Percentiles rank a stretch among this genome's conserved stretches.
phyloP scores from a whole-genome alignment of 257 asterid species.

The Gentiana dahurica region DNA sequence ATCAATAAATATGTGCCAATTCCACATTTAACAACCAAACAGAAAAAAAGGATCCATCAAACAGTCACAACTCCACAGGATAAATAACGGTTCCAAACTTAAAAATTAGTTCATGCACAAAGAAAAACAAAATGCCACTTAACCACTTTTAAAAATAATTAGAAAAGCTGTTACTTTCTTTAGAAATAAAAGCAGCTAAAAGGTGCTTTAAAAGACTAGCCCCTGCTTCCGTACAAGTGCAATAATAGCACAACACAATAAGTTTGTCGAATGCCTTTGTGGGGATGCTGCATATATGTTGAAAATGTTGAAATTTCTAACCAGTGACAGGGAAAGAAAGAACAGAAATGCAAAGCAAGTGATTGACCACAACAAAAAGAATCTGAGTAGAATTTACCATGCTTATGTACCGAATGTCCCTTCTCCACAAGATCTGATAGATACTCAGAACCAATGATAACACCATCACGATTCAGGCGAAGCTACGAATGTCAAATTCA shows the following conservation, averaged over 20 bases:
- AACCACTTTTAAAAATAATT: too few species aligned
- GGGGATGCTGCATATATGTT: neutral
- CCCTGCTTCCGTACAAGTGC: neutral
- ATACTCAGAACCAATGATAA: constrained; percentile 84
- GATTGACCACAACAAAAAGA: neutral
- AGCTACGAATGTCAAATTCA: constrained; percentile 40
- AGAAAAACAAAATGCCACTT: too few species aligned
- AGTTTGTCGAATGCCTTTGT: neutral
- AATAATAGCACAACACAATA: neutral
- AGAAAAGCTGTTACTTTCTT: too few species aligned
- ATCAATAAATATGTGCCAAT: too few species aligned
- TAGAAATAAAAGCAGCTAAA: too few species aligned
- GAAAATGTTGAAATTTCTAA: neutral
- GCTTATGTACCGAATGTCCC: constrained; percentile 62
- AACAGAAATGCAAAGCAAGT: neutral
- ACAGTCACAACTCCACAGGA: too few species aligned
- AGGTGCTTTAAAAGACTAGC: too few species aligned
- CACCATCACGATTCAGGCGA: constrained; percentile 69
- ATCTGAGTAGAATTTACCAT: constrained; percentile 46
- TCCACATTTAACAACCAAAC: too few species aligned
- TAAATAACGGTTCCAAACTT: too few species aligned
- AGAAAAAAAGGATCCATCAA: too few species aligned
- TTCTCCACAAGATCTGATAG: constrained; percentile 91
- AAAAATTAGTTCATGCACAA: too few species aligned
- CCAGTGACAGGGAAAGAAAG: neutral